Conservation (phyloP, 192 early-diverging fungal species). For the Linnemannia elongata region DNA sequence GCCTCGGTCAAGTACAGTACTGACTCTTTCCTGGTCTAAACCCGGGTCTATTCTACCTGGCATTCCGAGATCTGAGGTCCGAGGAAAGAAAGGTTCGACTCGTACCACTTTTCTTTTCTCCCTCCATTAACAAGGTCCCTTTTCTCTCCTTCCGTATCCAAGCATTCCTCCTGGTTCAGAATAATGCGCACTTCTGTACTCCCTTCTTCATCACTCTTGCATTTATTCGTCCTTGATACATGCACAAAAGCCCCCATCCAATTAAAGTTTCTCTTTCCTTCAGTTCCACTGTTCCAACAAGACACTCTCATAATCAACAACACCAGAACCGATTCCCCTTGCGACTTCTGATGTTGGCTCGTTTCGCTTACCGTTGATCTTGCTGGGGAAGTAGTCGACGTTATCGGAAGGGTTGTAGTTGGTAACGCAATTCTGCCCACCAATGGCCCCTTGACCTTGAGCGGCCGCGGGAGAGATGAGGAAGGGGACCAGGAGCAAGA, state of each 20-base stretch:
- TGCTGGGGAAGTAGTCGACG: slow-evolving; percentile 63
- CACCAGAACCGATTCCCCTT: background rate
- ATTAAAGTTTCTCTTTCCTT: too few species aligned
- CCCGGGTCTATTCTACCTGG: background rate
- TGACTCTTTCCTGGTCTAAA: background rate
- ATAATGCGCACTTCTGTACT: too few species aligned
- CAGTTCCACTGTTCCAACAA: too few species aligned
- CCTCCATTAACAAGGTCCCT: too few species aligned
- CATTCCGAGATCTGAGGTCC: background rate
- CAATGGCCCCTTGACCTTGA: slow-evolving; percentile 45
- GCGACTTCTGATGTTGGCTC: background rate
- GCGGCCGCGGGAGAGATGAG: slow-evolving; percentile 35
- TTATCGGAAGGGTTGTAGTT: slow-evolving; percentile 42
- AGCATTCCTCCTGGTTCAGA: too few species aligned
- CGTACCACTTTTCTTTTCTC: too few species aligned
- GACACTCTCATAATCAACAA: background rate
- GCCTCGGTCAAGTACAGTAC: background rate
- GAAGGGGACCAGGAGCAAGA: slow-evolving; percentile 52
- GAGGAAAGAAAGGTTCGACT: too few species aligned
- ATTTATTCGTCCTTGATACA: too few species aligned
- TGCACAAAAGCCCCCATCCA: too few species aligned
- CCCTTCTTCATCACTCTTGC: too few species aligned
- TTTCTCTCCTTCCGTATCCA: too few species aligned
- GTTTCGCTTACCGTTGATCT: slow-evolving; percentile 54
- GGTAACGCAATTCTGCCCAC: background rate